Base-by-base conservation (phyloP, 345 rosid genomes). In the Salix purpurea region DNA sequence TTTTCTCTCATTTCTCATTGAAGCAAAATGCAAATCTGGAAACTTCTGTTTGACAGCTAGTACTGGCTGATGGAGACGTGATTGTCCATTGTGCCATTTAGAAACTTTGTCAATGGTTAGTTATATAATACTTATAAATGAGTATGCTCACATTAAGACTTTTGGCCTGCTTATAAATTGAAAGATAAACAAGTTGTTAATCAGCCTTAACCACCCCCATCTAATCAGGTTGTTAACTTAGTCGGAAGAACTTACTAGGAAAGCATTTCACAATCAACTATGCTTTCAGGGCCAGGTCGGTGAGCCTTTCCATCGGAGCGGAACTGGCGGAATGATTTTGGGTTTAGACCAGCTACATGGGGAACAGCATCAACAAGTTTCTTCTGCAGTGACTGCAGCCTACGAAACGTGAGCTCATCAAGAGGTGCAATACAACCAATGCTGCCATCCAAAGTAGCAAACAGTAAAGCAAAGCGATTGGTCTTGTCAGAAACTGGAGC, bases 361-460 rank as follows among this genome's bases (percentile, higher is more conserved):
- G 96, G 90, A 87, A 93, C 94, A 71, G 94, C 88, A 75, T 96
- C 97, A 70, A 91, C 90, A 24, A 96, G 97, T 85, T 93, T 93
- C 79, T 84, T 89, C 85, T 96, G 99, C 42, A 96, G 86, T 3
- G 97, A 91, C 86, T 90, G 97, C 84, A 96, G 86, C 87, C 98
- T 90, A 69, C 97, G 97, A 76, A 96, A 96, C 18, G 94, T 92
- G 74, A 92, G 86, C 82, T 96, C 98, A 61, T 96, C 98, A 12
- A 96, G 94, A 77, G 99, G 97, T 61, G 99, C 97, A 74, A 93
- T 81, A 81, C 98, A 93, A 26, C 98, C 99, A 73, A 93, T 78
- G 84, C 98, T 91, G 42, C 98, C 99, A 76, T 96, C 99, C 76
- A 96, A 83, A 70, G 99, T 96, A 76, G 92, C 97, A 80, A 93